These are phyloP conservation scores for Fusarium buharicum DNA, from an alignment of 2,329 filamentous ascomycete genomes.

Conservation along the genomic window DNA sequence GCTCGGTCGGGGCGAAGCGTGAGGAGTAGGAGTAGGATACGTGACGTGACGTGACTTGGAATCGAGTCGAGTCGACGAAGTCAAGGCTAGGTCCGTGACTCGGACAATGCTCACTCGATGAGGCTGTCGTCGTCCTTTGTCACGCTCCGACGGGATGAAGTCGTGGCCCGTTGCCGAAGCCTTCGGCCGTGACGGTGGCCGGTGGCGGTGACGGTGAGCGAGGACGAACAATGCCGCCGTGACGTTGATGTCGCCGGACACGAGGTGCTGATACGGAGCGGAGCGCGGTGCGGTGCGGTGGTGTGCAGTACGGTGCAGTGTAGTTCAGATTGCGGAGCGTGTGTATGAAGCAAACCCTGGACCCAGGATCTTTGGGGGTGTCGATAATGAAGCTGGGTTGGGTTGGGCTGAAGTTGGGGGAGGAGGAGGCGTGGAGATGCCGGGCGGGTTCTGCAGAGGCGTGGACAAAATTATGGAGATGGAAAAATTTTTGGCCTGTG, in stretches of 20 bases:
- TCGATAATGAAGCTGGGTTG: constrained; percentile 53
- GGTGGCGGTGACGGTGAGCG: constrained; percentile 39
- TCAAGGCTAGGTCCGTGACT: constrained; percentile 19
- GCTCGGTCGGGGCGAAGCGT: constrained; percentile 23
- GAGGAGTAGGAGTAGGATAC: constrained; percentile 10
- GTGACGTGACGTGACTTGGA: constrained; percentile 31
- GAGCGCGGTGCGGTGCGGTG: constrained; percentile 35
- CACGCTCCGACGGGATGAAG: constrained; percentile 19
- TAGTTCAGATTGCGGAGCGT: constrained; percentile 45
- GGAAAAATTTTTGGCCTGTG: constrained; percentile 33
- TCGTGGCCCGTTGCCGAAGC: constrained; percentile 37
- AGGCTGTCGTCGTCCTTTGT: constrained; percentile 27
- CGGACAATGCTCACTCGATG: constrained; percentile 21
- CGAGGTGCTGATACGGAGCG: constrained; percentile 40
- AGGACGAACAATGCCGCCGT: constrained; percentile 30
- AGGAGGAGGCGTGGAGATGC: constrained; percentile 53
- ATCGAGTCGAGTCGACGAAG: constrained; percentile 16
- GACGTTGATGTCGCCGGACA: constrained; percentile 39
- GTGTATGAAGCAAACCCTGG: constrained; percentile 46
- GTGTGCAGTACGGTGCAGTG: constrained; percentile 35
- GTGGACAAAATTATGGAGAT: constrained; percentile 48
- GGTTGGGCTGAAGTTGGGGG: constrained; percentile 47
- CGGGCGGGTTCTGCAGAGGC: constrained; percentile 48
- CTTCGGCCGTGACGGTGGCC: constrained; percentile 35
- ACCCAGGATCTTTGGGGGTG: constrained; percentile 52